Conservation (phyloP, 257 asterid genomes). For the Forsythia viridissima region DNA sequence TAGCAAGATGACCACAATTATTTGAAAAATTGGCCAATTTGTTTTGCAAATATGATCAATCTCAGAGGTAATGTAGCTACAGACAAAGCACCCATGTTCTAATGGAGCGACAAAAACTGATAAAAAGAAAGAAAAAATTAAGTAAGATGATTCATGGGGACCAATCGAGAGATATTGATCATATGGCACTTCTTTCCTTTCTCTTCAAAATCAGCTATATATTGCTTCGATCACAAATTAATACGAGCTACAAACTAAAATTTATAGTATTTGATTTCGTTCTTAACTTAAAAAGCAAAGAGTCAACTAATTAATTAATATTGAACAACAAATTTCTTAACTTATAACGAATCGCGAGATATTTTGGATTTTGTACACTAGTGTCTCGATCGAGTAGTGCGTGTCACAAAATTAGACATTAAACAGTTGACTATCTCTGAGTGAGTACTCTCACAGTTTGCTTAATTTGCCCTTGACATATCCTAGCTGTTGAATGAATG, state of each 20-base stretch:
- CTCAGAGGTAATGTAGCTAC: neutral
- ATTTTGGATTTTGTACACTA: too few species aligned
- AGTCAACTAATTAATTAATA: too few species aligned
- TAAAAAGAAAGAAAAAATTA: too few species aligned
- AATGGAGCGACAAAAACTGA: too few species aligned
- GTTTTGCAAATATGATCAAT: conserved; percentile 6
- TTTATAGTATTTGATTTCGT: neutral
- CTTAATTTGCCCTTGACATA: neutral
- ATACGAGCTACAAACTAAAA: neutral
- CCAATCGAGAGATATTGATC: neutral
- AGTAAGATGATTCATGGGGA: neutral
- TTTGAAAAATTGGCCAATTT: conserved; percentile 18
- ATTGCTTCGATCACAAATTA: neutral
- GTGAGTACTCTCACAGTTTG: neutral
- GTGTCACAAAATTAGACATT: neutral
- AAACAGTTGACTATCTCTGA: neutral
- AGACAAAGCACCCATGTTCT: neutral
- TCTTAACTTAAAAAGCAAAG: neutral
- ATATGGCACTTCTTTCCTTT: neutral
- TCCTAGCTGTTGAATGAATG: neutral
- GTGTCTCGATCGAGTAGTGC: neutral
- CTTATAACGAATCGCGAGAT: neutral
- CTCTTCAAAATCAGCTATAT: neutral
- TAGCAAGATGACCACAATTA: conserved; percentile 35
- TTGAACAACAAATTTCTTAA: neutral